These are phyloP conservation scores for Cladorrhinum sp. DNA, from an alignment of 2,329 filamentous ascomycete species.

Conservation along the genomic window DNA sequence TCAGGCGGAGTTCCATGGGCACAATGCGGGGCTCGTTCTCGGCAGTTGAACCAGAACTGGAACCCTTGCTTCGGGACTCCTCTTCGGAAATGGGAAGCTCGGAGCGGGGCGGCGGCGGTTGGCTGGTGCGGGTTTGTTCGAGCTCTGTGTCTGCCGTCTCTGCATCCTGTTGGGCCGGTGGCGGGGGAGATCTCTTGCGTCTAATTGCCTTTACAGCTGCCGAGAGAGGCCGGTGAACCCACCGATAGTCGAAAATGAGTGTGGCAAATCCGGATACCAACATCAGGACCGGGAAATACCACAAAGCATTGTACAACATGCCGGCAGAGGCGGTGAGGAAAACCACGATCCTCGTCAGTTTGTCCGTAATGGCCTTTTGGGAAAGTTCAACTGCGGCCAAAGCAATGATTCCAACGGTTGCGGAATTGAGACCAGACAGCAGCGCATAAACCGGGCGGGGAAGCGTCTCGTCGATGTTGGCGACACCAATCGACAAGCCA, in stretches of 20 bases:
- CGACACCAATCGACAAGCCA: slow-evolving; percentile 61
- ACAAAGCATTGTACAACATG: slow-evolving; percentile 67
- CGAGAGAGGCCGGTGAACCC: slow-evolving; percentile 39
- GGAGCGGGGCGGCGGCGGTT: background rate
- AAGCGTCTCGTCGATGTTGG: slow-evolving; percentile 55
- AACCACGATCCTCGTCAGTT: slow-evolving; percentile 59
- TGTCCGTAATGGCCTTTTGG: slow-evolving; percentile 65
- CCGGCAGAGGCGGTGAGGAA: slow-evolving; percentile 62
- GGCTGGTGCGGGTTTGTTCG: background rate
- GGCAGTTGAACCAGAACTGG: slow-evolving; percentile 10
- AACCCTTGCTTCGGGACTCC: background rate
- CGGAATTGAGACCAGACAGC: slow-evolving; percentile 67
- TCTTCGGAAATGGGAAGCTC: slow-evolving; percentile 2
- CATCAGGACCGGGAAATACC: slow-evolving; percentile 71
- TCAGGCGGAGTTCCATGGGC: slow-evolving; percentile 34
- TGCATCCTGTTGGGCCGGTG: background rate
- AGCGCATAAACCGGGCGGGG: slow-evolving; percentile 64
- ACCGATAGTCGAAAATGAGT: slow-evolving; percentile 54
- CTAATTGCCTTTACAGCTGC: slow-evolving; percentile 12
- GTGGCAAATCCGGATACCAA: slow-evolving; percentile 50
- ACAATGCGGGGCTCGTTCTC: slow-evolving; percentile 29
- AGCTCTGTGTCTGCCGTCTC: background rate
- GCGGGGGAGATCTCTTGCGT: background rate
- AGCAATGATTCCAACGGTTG: slow-evolving; percentile 69
- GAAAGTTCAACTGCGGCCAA: slow-evolving; percentile 67